Evolutionary conservation across 2,329 filamentous ascomycete genomes (phyloP), one percentile per base, ranked within the genome.

Genomic region (Stagonosporopsis vannaccii): DNA sequence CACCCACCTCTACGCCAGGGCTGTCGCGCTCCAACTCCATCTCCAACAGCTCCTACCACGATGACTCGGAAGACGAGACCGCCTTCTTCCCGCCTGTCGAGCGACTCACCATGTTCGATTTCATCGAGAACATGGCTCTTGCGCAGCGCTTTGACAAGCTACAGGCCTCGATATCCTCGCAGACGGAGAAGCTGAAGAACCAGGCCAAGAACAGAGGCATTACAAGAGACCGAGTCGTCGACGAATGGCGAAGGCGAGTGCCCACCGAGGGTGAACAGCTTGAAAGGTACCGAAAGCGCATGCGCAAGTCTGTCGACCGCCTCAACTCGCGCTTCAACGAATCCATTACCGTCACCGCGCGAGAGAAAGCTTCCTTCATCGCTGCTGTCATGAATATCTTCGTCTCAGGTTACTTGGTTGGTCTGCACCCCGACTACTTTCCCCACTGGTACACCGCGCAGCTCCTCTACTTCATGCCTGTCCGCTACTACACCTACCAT

Each of bases 331-430:
- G 87, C 70, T 99, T 94, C 93, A 95, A 91, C 72, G 90, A 97
- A 71, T 91, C 90, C 17, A 92, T 92, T 69, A 88, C 87, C 8
- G 92, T 99, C 66, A 97, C 92, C 1, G 78, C 91, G 45, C 88
- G 93, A 56, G 95, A 99, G 79, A 99, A 99, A 82, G 81, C 96
- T 44, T 93, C 94, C 6, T 99, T 99, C 77, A 97, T 99, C 60
- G 94, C 88, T 58, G 95, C 92, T 68, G 93, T 97, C 65, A 86
- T 97, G 79, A 99, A 99, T 78, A 95, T 99, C 75, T 96, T 99
- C 78, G 87, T 98, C 73, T 96, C 92, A 64, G 95, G 94, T 55
- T 98, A 97, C 75, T 81, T 99, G 42, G 90, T 99, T 49, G 95
- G 95, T 58, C 92, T 87, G 26, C 89, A 84, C 67, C 92, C 95